Evolutionary conservation across 441 rosid genomes (phyloP).

Genomic region (Bocquillonia castaneifolia): DNA sequence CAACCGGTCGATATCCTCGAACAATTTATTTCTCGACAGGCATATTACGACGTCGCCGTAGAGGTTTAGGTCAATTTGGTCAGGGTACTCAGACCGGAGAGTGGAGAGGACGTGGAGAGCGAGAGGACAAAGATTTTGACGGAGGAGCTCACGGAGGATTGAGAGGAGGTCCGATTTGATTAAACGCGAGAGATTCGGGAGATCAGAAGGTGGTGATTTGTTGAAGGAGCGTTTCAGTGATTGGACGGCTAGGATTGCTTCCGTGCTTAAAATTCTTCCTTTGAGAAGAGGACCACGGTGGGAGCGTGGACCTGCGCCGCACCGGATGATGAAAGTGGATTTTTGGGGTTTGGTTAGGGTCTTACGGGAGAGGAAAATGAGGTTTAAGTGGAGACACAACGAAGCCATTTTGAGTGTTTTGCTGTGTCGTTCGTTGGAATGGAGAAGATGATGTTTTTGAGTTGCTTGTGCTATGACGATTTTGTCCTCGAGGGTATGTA

Average conservation of each 20-base stretch:
- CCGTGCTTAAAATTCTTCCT: constrained; percentile 68
- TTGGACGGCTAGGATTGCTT: constrained; percentile 85
- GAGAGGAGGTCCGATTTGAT: constrained; percentile 65
- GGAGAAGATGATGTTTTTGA: background rate
- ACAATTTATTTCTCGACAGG: constrained; percentile 41
- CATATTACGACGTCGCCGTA: constrained; percentile 55
- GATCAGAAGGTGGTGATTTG: constrained; percentile 31
- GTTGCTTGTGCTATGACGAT: too few relatives aligned
- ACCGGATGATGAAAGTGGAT: constrained; percentile 28
- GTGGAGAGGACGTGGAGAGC: constrained; percentile 67
- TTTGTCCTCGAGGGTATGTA: background rate
- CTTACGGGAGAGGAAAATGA: constrained; percentile 12
- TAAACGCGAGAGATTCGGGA: constrained; percentile 59
- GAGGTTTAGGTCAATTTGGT: constrained; percentile 39
- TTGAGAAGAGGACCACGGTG: constrained; percentile 74
- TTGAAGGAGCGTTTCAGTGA: constrained; percentile 57
- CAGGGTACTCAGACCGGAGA: constrained; percentile 51
- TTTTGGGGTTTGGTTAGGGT: background rate
- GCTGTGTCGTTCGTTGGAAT: too few relatives aligned
- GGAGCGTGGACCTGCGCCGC: constrained; percentile 49
- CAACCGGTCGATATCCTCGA: constrained; percentile 49
- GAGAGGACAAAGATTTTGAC: constrained; percentile 60
- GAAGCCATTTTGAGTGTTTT: too few relatives aligned
- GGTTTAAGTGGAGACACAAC: background rate
- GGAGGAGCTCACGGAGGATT: constrained; percentile 71